phyloP scores from a whole-genome alignment of 2,329 filamentous ascomycete species.

The Colletotrichum sidae region DNA sequence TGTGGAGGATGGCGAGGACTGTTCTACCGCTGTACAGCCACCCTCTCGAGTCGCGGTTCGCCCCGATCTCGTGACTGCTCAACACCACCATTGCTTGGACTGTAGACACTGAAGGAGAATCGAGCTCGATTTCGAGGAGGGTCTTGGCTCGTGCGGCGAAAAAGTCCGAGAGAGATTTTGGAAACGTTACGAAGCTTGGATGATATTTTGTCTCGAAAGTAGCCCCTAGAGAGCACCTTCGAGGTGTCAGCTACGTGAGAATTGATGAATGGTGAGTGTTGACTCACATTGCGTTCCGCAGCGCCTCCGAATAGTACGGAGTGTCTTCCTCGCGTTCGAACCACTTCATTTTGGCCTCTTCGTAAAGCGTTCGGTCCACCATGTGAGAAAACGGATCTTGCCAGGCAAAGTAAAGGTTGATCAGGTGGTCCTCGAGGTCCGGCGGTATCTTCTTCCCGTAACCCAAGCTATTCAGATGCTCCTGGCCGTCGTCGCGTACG shows the following conservation, averaged over 20 bases:
- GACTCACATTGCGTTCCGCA: slow-evolving; percentile 44
- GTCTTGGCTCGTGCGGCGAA: slow-evolving; percentile 43
- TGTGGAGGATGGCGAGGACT: background rate
- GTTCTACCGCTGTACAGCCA: slow-evolving; percentile 43
- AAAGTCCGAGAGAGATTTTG: slow-evolving; percentile 47
- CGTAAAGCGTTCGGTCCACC: slow-evolving; percentile 41
- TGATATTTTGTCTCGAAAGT: slow-evolving; percentile 57
- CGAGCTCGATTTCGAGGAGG: slow-evolving; percentile 43
- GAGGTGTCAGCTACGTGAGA: background rate
- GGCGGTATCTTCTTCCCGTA: slow-evolving; percentile 37
- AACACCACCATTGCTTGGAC: slow-evolving; percentile 43
- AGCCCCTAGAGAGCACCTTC: slow-evolving; percentile 54
- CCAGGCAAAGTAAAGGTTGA: slow-evolving; percentile 42
- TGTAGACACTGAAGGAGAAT: slow-evolving; percentile 42
- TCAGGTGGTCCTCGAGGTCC: slow-evolving; percentile 38
- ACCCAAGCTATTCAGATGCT: slow-evolving; percentile 42
- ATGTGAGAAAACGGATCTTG: slow-evolving; percentile 42
- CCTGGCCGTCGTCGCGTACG: slow-evolving; percentile 41
- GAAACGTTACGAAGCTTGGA: slow-evolving; percentile 49
- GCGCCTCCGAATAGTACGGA: slow-evolving; percentile 44
- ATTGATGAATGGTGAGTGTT: background rate
- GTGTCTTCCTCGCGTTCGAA: slow-evolving; percentile 37
- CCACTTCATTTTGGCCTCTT: slow-evolving; percentile 35
- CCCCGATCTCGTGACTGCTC: slow-evolving; percentile 43
- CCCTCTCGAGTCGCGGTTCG: slow-evolving; percentile 42